Evolutionary conservation across 495 filamentous ascomycete species (phyloP), one percentile per base, ranked within the genome.

Genomic region (Hyphodiscus hymeniophilus): DNA sequence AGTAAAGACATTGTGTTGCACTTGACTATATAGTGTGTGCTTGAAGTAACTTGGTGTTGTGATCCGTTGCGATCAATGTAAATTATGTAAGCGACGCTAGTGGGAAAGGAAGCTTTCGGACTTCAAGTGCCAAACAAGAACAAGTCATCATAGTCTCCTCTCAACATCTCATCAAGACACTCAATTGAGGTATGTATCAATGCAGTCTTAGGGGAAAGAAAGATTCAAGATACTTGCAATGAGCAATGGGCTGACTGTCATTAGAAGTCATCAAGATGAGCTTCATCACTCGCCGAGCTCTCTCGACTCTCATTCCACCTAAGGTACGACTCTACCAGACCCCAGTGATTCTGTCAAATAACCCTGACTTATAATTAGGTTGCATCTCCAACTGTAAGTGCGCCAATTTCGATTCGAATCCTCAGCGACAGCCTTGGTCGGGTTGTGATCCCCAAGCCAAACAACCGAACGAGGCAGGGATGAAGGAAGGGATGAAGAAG

Each of bases 261-360:
- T 10, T 16, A 6, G 20, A 50, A 63, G 52, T 67, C 66, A 64
- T 65, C 78, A 84, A 71, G 67, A 97, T 95, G 91, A 95, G 89
- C 73, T 89, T 77, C 80, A 79, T 92, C 60, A 75, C 78, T 59
- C 84, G 84, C 68, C 80, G 91, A 68, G 84, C 78, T 76, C 84
- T 99, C 63, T 96, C 94, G 62, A 95, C 94, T 76, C 78, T 99
- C 64, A 94, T 99, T 67, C 92, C 92, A 58, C 92, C 92, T 57
- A 97, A 97, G 85, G 90, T 91, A 79, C 54, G 78, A 57, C 49
- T 16, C 46, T 40, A 16, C 30, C 7, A 31, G 38, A 26, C 18
- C 30, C 31, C 10, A 38, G 33, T 48, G 23, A 41, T 18, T 21
- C 16, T 36, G 1, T 13, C 8, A 31, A 28, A 12, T 4, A 18